Percentiles rank a stretch among this genome's conserved stretches.
phyloP scores from a whole-genome alignment of 495 filamentous ascomycete genomes.

The Aspergillus bertholletiae region DNA sequence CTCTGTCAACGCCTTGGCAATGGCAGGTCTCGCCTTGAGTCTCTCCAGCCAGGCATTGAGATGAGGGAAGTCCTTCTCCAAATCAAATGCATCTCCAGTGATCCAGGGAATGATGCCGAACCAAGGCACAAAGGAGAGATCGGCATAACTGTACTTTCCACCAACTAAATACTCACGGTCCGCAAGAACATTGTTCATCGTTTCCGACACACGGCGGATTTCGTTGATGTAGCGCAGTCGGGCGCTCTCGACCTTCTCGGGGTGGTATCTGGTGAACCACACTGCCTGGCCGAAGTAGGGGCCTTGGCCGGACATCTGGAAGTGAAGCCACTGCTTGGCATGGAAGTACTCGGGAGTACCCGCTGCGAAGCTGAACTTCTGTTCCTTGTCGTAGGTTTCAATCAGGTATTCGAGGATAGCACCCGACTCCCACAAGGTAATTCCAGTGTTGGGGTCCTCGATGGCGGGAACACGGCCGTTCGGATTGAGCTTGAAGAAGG shows the following conservation, averaged over 20 bases:
- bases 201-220: slow-evolving; percentile 54
- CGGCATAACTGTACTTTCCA: slow-evolving; percentile 53
- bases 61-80: slow-evolving; percentile 38
- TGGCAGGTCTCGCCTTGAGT: slow-evolving; percentile 32
- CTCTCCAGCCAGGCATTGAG: slow-evolving; percentile 41
- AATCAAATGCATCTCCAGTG: slow-evolving; percentile 20
- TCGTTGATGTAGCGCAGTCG: slow-evolving; percentile 59
- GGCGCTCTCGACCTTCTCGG: slow-evolving; percentile 55
- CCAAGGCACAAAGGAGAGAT: slow-evolving; percentile 60
- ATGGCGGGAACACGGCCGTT: slow-evolving; percentile 66
- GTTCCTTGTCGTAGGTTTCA: slow-evolving; percentile 64
- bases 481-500: slow-evolving; percentile 59
- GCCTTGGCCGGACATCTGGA: slow-evolving; percentile 66
- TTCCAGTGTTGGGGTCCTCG: slow-evolving; percentile 63
- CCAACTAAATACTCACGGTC: slow-evolving; percentile 58
- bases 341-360: slow-evolving; percentile 47
- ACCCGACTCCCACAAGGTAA: slow-evolving; percentile 69
- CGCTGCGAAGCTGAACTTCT: slow-evolving; percentile 53
- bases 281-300: slow-evolving; percentile 61
- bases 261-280: slow-evolving; percentile 54
- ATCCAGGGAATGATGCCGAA: slow-evolving; percentile 15
- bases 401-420: slow-evolving; percentile 71
- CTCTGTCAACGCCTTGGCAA: slow-evolving; percentile 38
- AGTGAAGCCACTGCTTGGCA: slow-evolving; percentile 63
- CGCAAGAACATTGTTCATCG: slow-evolving; percentile 51